phyloP scores from a whole-genome alignment of 1,139 yeast species.

The Sugiyamaella sp. region DNA sequence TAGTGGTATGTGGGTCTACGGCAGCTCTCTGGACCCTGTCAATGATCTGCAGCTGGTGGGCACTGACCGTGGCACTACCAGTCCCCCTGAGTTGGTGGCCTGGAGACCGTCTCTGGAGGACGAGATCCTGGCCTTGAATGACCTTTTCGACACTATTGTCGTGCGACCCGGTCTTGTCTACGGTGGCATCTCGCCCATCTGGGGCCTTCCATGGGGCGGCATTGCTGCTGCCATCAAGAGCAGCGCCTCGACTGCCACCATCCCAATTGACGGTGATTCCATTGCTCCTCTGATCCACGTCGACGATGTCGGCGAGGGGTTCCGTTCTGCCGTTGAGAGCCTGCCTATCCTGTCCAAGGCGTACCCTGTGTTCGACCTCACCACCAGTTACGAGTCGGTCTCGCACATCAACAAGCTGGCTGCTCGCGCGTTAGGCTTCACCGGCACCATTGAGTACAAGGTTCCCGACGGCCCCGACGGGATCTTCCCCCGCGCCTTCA shows the following conservation, averaged over 20 bases:
- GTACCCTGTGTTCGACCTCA: constrained; percentile 20
- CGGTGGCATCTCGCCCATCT: constrained; percentile 22
- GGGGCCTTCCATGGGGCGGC: constrained; percentile 20
- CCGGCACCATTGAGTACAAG: constrained; percentile 16
- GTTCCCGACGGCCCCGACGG: constrained; percentile 17
- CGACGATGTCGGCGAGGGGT: constrained; percentile 21
- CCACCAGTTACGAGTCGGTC: constrained; percentile 18
- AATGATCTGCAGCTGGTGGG: constrained; percentile 18
- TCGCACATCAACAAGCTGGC: constrained; percentile 12
- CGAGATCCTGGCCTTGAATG: constrained; percentile 14
- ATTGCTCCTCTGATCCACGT: constrained; percentile 18
- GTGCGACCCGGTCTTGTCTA: constrained; percentile 24
- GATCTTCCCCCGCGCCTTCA: constrained; percentile 19
- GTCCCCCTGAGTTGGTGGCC: constrained; percentile 16
- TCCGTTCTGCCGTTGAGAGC: constrained; percentile 17
- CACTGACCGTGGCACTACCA: not conserved
- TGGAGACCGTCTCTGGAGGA: constrained; percentile 24
- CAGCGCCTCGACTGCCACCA: not conserved
- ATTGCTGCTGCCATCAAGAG: constrained; percentile 14
- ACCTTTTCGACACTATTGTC: constrained; percentile 19
- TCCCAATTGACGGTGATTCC: constrained; percentile 14
- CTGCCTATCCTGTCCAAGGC: constrained; percentile 13
- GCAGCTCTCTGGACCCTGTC: constrained; percentile 14
- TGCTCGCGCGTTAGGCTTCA: constrained; percentile 20
- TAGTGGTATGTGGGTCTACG: constrained; percentile 27